phyloP scores from a whole-genome alignment of 169 alveolate species.

The Plasmodium gonderi region DNA sequence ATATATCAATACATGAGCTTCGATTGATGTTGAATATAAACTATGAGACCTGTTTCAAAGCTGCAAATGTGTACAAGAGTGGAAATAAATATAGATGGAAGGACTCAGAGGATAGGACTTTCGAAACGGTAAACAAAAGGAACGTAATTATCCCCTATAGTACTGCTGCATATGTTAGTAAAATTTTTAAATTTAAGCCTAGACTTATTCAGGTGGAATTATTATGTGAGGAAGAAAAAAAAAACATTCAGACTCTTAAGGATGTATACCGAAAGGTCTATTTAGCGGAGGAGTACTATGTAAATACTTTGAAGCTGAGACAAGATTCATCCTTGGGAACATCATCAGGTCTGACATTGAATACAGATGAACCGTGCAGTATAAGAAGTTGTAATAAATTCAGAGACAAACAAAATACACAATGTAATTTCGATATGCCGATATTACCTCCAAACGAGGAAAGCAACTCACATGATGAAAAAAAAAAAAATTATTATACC shows the following conservation, averaged over 20 bases:
- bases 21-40: slow-evolving; percentile 80
- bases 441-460: background rate
- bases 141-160: slow-evolving; percentile 83
- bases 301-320: background rate
- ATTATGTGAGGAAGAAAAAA: slow-evolving; percentile 73
- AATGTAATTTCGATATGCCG: background rate
- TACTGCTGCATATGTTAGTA: slow-evolving; percentile 83
- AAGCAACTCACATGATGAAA: background rate
- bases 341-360: background rate
- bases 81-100: slow-evolving; percentile 81
- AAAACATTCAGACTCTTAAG: background rate
- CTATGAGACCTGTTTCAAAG: slow-evolving; percentile 79
- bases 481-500: slow-evolving; percentile 74
- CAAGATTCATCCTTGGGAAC: background rate
- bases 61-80: slow-evolving; percentile 78
- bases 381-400: background rate
- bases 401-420: background rate
- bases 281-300: slow-evolving; percentile 17
- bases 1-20: slow-evolving; percentile 82
- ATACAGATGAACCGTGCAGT: background rate
- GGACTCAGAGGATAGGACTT: slow-evolving; percentile 82
- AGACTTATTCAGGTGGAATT: slow-evolving; percentile 84
- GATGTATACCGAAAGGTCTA: slow-evolving; percentile 47
- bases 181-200: slow-evolving; percentile 80
- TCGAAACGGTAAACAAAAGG: slow-evolving; percentile 80